Conservation (phyloP, 768 basidiomycete genomes). For the Tubosaeta sp. region DNA sequence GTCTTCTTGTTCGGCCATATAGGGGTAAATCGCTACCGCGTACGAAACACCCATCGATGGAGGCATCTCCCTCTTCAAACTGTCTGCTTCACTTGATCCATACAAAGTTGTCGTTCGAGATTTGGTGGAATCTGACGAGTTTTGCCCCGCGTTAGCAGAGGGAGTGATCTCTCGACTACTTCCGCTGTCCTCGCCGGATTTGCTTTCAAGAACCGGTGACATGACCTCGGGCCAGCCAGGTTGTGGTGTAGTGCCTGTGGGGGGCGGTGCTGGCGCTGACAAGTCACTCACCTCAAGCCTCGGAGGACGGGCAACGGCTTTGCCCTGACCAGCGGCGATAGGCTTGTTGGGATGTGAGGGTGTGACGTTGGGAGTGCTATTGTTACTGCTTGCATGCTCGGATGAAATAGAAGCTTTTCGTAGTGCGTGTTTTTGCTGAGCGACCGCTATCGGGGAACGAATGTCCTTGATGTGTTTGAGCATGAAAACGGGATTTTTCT, state of each 20-base stretch:
- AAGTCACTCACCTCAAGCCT: slow-evolving; percentile 67
- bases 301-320: slow-evolving; percentile 52
- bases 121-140: slow-evolving; percentile 25
- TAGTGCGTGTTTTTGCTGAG: slow-evolving; percentile 91
- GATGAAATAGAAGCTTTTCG: slow-evolving; percentile 62
- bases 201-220: slow-evolving; percentile 54
- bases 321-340: slow-evolving; percentile 28
- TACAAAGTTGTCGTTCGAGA: slow-evolving; percentile 12
- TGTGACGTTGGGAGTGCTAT: slow-evolving; percentile 16
- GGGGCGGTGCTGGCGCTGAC: slow-evolving; percentile 45
- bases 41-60: slow-evolving; percentile 68
- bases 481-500: slow-evolving; percentile 99
- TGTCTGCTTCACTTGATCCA: slow-evolving; percentile 30
- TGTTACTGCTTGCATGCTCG: slow-evolving; percentile 18
- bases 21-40: slow-evolving; percentile 97
- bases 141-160: slow-evolving; percentile 25
- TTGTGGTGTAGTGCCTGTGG: slow-evolving; percentile 60
- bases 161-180: slow-evolving; percentile 34
- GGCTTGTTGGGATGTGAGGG: slow-evolving; percentile 23
- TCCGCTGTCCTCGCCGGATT: slow-evolving; percentile 40
- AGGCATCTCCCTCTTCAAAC: slow-evolving; percentile 40
- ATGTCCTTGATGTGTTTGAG: slow-evolving; percentile 92
- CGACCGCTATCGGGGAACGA: slow-evolving; percentile 93
- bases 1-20: slow-evolving; percentile 97
- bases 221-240: slow-evolving; percentile 74